Evolutionary conservation across 2,329 filamentous ascomycete species (phyloP).

Genomic region (Penicillium sp.): DNA sequence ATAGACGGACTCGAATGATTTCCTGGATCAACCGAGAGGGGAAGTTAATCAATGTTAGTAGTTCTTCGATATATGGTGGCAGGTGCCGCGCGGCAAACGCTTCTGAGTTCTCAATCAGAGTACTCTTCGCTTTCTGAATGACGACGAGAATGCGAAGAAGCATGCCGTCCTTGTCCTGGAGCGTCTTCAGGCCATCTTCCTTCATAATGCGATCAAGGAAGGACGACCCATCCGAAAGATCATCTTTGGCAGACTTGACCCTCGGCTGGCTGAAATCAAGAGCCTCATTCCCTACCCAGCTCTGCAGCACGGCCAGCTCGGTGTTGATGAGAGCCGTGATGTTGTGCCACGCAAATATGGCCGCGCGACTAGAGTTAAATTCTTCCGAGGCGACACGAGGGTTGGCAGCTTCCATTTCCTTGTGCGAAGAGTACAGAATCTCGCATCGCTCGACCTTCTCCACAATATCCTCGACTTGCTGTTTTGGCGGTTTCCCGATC

Average conservation of each 20-base stretch:
- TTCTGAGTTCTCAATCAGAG: constrained; percentile 79
- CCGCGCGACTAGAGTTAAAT: constrained; percentile 79
- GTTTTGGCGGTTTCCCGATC: constrained; percentile 78
- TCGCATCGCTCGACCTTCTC: constrained; percentile 88
- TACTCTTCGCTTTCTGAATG: constrained; percentile 89
- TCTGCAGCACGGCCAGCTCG: constrained; percentile 83
- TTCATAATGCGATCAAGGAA: constrained; percentile 95
- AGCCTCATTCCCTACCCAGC: constrained; percentile 95
- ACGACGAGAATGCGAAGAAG: constrained; percentile 78
- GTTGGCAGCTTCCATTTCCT: constrained; percentile 70
- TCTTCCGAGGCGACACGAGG: constrained; percentile 71
- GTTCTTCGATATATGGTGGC: constrained; percentile 93
- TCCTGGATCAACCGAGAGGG: constrained; percentile 93
- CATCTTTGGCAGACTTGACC: constrained; percentile 64
- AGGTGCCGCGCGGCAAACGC: constrained; percentile 85
- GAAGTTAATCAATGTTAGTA: constrained; percentile 95
- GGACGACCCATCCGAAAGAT: constrained; percentile 82
- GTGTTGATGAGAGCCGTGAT: constrained; percentile 95
- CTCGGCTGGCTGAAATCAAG: constrained; percentile 82
- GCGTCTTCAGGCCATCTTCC: constrained; percentile 86
- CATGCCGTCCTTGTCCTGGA: constrained; percentile 81
- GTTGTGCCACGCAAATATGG: constrained; percentile 94
- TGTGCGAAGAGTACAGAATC: constrained; percentile 76
- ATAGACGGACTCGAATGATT: constrained; percentile 86
- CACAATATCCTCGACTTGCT: constrained; percentile 88